These are phyloP conservation scores for Cyclotella sp. DNA, from an alignment of 108 stramenopile genomes.

Conservation along the genomic window DNA sequence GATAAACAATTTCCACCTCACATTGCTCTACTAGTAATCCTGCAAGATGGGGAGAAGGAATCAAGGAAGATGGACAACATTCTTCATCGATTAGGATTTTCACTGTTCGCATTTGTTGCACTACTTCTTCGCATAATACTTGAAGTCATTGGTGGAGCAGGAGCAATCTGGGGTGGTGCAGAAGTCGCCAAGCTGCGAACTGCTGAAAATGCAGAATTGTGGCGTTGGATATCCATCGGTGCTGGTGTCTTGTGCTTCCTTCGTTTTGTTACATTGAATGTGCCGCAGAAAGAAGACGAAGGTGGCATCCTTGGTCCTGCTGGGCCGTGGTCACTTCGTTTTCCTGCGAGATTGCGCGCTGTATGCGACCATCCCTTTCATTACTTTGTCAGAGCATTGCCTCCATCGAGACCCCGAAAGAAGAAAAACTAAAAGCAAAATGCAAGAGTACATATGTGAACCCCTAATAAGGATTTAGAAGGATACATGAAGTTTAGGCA, in stretches of 20 bases:
- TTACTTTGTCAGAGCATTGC: conserved; percentile 48
- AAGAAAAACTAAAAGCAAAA: not conserved
- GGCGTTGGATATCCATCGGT: conserved; percentile 38
- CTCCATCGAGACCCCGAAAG: conserved; percentile 26
- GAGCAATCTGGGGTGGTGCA: conserved; percentile 51
- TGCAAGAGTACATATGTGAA: too few relatives aligned
- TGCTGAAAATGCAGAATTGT: conserved; percentile 37
- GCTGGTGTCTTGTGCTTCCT: conserved; percentile 38
- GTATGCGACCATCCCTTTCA: conserved; percentile 51
- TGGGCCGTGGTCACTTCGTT: conserved; percentile 41
- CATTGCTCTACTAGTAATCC: conserved; percentile 41
- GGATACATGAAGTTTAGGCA: too few relatives aligned
- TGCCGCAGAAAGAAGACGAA: conserved; percentile 43
- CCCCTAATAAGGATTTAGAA: too few relatives aligned
- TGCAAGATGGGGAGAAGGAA: conserved; percentile 51
- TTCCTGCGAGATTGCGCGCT: conserved; percentile 39
- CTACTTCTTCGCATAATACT: conserved; percentile 38
- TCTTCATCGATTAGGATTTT: conserved; percentile 36
- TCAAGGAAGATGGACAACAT: conserved; percentile 32
- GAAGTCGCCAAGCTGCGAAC: conserved; percentile 23
- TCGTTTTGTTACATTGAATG: conserved; percentile 42
- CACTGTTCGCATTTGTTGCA: conserved; percentile 32
- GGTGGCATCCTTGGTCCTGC: conserved; percentile 51
- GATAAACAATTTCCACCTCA: conserved; percentile 43
- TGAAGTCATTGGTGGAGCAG: conserved; percentile 48